Percentiles rank a stretch among this genome's conserved stretches.
Evolutionary conservation across 2,329 filamentous ascomycete species (phyloP).

Genomic region (Dactylellina parvicollis): DNA sequence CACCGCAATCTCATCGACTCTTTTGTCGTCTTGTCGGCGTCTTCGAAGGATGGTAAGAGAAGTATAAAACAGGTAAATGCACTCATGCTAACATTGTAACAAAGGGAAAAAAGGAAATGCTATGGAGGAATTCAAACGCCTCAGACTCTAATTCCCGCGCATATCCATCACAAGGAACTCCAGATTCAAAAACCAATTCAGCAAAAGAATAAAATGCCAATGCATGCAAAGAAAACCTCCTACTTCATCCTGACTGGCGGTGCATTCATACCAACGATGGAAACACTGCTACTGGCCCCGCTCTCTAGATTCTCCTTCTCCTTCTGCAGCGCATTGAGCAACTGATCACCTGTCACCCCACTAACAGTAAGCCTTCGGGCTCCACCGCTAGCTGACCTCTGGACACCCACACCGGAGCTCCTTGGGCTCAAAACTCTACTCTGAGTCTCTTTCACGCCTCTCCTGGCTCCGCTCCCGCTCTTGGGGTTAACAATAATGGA

Average conservation of each 20-base stretch:
- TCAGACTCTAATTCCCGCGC: conserved; percentile 42
- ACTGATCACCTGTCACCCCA: conserved; percentile 38
- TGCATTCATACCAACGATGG: conserved; percentile 23
- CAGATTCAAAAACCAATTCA: conserved; percentile 17
- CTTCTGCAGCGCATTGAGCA: conserved; percentile 42
- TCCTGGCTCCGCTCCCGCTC: conserved; percentile 59
- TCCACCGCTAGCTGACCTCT: conserved; percentile 33
- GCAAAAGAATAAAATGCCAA: conserved; percentile 18
- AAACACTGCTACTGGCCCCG: conserved; percentile 21
- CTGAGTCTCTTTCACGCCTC: conserved; percentile 58
- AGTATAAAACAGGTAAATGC: conserved; percentile 8
- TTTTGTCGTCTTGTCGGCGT: conserved; percentile 41
- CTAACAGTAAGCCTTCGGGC: conserved; percentile 39
- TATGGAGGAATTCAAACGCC: conserved; percentile 36
- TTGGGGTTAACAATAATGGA: conserved; percentile 60
- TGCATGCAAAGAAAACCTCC: not conserved
- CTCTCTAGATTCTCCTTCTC: conserved; percentile 49
- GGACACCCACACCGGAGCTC: conserved; percentile 39
- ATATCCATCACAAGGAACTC: conserved; percentile 31
- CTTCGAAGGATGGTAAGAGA: conserved; percentile 32
- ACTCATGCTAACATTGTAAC: conserved; percentile 5
- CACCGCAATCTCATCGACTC: conserved; percentile 31
- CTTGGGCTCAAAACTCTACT: conserved; percentile 59
- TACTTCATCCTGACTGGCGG: conserved; percentile 43
- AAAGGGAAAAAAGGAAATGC: conserved; percentile 1